phyloP scores from a whole-genome alignment of 768 basidiomycete genomes.

The Mycena maculata region DNA sequence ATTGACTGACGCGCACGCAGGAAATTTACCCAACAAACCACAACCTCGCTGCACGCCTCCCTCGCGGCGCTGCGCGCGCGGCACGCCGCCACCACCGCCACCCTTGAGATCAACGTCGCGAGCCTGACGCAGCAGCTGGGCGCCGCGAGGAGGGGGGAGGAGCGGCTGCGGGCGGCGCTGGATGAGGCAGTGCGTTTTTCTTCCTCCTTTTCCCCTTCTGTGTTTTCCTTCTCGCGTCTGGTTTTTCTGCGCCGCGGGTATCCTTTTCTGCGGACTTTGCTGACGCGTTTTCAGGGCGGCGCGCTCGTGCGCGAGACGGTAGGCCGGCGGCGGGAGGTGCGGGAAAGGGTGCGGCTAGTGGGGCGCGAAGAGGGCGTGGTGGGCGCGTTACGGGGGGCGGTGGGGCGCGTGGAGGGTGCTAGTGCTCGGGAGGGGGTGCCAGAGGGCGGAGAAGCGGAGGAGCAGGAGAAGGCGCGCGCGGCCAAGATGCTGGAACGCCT shows the following conservation, averaged over 20 bases:
- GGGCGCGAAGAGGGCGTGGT: conserved; percentile 72
- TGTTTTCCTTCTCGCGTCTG: too few relatives aligned
- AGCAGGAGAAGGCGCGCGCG: conserved; percentile 31
- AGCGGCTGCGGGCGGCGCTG: conserved; percentile 61
- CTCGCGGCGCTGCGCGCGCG: conserved; percentile 69
- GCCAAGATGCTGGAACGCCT: conserved; percentile 32
- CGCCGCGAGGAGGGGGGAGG: conserved; percentile 43
- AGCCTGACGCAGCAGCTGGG: too few relatives aligned
- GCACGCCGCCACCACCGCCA: conserved; percentile 69
- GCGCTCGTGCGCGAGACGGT: conserved; percentile 78
- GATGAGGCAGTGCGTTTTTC: too few relatives aligned
- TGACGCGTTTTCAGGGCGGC: too few relatives aligned
- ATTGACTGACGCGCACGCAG: too few relatives aligned
- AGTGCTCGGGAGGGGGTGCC: conserved; percentile 26
- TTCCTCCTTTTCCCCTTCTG: too few relatives aligned
- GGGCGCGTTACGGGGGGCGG: conserved; percentile 68
- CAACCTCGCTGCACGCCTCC: conserved; percentile 71
- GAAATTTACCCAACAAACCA: conserved; percentile 86
- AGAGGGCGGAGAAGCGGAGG: background rate
- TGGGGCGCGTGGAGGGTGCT: conserved; percentile 60
- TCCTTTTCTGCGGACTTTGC: too few relatives aligned
- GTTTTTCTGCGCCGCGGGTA: too few relatives aligned
- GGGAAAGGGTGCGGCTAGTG: conserved; percentile 69
- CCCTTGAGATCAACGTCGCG: conserved; percentile 45
- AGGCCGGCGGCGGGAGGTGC: conserved; percentile 78